phyloP scores from a whole-genome alignment of 495 filamentous ascomycete genomes.

The Bacidia gigantensis region DNA sequence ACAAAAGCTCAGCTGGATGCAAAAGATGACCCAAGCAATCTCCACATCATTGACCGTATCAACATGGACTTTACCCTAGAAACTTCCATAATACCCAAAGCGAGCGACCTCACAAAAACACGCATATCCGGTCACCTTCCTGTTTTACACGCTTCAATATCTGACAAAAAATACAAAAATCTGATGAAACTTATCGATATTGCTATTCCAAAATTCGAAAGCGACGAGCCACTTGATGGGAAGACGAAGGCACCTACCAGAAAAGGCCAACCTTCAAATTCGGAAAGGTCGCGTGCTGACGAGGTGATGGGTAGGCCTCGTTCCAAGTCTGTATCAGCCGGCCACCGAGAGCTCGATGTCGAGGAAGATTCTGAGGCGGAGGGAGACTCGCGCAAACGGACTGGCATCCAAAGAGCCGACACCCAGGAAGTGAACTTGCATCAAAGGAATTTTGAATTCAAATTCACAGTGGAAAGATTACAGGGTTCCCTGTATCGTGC shows the following conservation, averaged over 20 bases:
- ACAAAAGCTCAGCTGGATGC: conserved; percentile 71
- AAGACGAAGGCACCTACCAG: conserved; percentile 13
- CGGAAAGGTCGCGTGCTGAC: conserved; percentile 21
- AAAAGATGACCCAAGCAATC: conserved; percentile 51
- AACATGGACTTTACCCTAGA: conserved; percentile 91
- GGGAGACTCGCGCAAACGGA: conserved; percentile 41
- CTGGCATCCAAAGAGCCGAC: too few species aligned
- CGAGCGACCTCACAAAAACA: conserved; percentile 83
- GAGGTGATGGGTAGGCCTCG: conserved; percentile 31
- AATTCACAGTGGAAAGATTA: conserved; percentile 83
- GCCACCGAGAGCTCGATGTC: conserved; percentile 61
- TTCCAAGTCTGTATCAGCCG: conserved; percentile 50
- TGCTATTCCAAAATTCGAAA: conserved; percentile 73
- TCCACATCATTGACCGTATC: conserved; percentile 91
- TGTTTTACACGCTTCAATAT: conserved; percentile 78
- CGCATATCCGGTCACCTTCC: conserved; percentile 83
- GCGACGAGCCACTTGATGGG: conserved; percentile 26
- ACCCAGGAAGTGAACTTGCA: conserved; percentile 56
- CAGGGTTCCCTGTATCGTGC: conserved; percentile 83
- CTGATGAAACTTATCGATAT: conserved; percentile 94
- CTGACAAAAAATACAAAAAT: conserved; percentile 89
- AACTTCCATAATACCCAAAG: conserved; percentile 85
- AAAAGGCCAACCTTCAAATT: conserved; percentile 17
- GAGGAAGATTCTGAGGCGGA: conserved; percentile 58
- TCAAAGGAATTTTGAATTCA: conserved; percentile 86